Base-by-base conservation (phyloP, 192 early-diverging fungal species). In the Dissophora ornata region DNA sequence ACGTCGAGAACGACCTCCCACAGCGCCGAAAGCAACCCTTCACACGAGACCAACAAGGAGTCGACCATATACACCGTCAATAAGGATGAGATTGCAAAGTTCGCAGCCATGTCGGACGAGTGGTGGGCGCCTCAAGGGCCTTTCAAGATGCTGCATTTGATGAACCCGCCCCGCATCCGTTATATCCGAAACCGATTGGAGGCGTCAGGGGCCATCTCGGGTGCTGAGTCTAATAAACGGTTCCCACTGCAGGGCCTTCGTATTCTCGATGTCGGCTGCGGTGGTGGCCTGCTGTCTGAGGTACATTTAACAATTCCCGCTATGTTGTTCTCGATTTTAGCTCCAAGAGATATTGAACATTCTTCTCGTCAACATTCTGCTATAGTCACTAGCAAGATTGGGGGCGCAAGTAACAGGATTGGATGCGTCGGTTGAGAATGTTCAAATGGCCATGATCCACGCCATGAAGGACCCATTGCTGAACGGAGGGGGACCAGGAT, bases 61-160 rank as follows among this genome's bases (percentile, higher is more conserved):
- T 15, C 52, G 22, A 7, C 67, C 9, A 47, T 73, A 11, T 56
- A 64, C 13, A 73, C 90, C 21, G 85, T 94, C 22, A 81, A 93
- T 60, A 71, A 83, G 30, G 82, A 79, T 3, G 95, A 96, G 68
- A 82, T 96, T 30, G 69, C 82, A 38, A 95, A 95, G 62, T 96
- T 96, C 57, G 84, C 84, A 33, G 80, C 75, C 21, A 83, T 89
- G 47, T 81, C 92, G n/a, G 64, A 78, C 22, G 85, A 92, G 63
- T 98, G 97, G 97, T 98, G 96, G 94, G 89, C 96, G 57, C 90
- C 96, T 7, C 62, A 81, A 19, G 97, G 97, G 6, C 87, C 91
- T 29, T 93, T 94, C 81, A 89, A 83, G 34, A 89, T 97, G 85
- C 83, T 99, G 10, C 94, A 93, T 62, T 71, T 84, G 19, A 87